Base-by-base conservation (phyloP, 257 asterid species). In the Datura wrightii region DNA sequence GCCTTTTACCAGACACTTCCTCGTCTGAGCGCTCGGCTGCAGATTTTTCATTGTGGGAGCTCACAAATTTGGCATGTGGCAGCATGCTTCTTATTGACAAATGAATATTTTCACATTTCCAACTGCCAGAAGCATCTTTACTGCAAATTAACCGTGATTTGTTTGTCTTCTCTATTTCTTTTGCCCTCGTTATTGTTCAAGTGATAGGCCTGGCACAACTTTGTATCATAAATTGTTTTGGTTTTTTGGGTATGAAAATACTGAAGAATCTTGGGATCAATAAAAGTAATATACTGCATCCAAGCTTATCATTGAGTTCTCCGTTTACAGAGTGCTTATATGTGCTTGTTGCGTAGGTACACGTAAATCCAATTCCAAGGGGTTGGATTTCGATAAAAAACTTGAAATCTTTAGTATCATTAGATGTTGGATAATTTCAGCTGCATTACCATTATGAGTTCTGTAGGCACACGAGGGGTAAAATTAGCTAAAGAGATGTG, bases 51-150 rank as follows among this genome's bases (percentile, higher is more conserved):
- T 10, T 56, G 63, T n/a, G 24, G 44, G 39, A 78, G 24, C 39
- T 78, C 63, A 53, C 82, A 78, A 24, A 50, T 48, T 78, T 78
- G 63, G 60, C 82, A 78, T 50, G 16, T 50, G 42, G 60, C 55
- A 76, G 81, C 56, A 10, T 44, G 80, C 16, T 71, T 46, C 36
- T 52, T 44, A 31, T 50, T 78, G 82, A 78, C 44, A 50, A 78
- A 72, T 15, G 63, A 46, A 39, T 18, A 78, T 50, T 78, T 78
- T 78, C 63, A 78, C 62, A 78, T 78, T 78, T 34, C 62, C 59
- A 78, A 16, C 41, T 50, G 63, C 7, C 62, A n/a, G 63, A 78
- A 50, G 42, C 63, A 52, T 52, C 46, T 3, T n/a, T 39, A 41
- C 18, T 24, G 62, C 44, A 76, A 44, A 50, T 10, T n/a, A 59